Conservation (phyloP, 2,329 filamentous ascomycete genomes). For the Epichloe amarillans region DNA sequence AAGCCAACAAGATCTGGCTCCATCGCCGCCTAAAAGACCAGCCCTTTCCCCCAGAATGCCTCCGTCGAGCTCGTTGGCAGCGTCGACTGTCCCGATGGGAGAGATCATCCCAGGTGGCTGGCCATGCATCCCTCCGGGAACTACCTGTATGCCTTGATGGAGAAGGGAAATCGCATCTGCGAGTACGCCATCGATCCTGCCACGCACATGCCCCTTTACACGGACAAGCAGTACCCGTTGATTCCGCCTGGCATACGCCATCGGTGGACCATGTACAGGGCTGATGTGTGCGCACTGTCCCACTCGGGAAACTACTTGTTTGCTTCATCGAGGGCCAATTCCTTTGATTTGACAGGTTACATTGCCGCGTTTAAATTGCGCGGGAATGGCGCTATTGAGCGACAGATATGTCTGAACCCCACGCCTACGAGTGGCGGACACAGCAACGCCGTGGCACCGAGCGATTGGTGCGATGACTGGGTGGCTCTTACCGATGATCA, state of each 20-base stretch:
- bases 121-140: conserved; percentile 66
- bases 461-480: conserved; percentile 78
- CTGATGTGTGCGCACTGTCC: conserved; percentile 68
- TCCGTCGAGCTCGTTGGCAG: conserved; percentile 56
- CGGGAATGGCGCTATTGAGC: conserved; percentile 56
- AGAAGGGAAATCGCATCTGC: conserved; percentile 72
- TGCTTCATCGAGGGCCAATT: conserved; percentile 70
- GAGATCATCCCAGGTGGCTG: conserved; percentile 80
- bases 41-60: conserved; percentile 30
- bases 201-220: conserved; percentile 66
- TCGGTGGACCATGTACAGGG: conserved; percentile 56
- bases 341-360: conserved; percentile 64
- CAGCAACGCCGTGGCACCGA: conserved; percentile 76
- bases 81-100: conserved; percentile 54
- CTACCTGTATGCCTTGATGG: conserved; percentile 79
- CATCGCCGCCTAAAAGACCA: conserved; percentile 50
- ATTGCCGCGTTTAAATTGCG: conserved; percentile 66
- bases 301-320: conserved; percentile 63
- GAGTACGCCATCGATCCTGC: conserved; percentile 67
- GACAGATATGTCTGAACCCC: conserved; percentile 67
- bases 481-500: conserved; percentile 82
- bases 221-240: conserved; percentile 60
- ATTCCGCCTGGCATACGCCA: conserved; percentile 58
- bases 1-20: conserved; percentile 71
- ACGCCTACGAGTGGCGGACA: conserved; percentile 81